A percentile compares a stretch with the other conserved stretches of the same genome.
These are phyloP conservation scores for Xerocomus cyaneibrunnescens DNA, from an alignment of 1,284 basidiomycete species.

Conservation along the genomic window DNA sequence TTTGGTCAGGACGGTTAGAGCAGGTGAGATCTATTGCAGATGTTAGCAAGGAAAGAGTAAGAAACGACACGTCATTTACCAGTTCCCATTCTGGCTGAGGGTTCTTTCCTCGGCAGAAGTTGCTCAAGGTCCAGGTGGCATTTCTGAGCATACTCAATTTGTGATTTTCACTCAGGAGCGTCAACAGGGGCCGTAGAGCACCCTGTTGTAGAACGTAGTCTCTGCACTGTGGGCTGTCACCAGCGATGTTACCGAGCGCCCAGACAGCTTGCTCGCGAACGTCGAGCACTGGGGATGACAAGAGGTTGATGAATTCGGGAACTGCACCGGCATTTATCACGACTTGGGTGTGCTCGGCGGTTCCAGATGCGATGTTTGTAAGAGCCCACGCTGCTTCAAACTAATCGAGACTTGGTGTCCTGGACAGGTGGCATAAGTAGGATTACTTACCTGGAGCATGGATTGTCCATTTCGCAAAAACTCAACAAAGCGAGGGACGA, in stretches of 20 bases:
- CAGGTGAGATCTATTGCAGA: slow-evolving; percentile 84
- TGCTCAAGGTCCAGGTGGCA: slow-evolving; percentile 97
- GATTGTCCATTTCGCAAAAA: slow-evolving; percentile 87
- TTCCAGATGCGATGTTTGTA: slow-evolving; percentile 99
- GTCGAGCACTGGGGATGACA: slow-evolving; percentile 85
- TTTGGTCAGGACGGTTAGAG: slow-evolving; percentile 94
- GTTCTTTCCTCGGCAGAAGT: slow-evolving; percentile 96
- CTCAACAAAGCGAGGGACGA: slow-evolving; percentile 96
- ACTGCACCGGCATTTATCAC: slow-evolving; percentile 95
- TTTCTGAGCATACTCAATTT: slow-evolving; percentile 97
- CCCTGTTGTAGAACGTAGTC: slow-evolving; percentile 86
- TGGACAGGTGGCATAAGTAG: not conserved
- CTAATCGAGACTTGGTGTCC: slow-evolving; percentile 41
- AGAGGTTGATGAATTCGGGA: slow-evolving; percentile 94
- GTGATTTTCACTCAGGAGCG: slow-evolving; percentile 81
- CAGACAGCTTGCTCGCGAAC: slow-evolving; percentile 97
- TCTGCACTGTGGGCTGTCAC: slow-evolving; percentile 91
- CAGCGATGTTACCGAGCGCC: slow-evolving; percentile 96
- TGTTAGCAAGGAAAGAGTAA: slow-evolving; percentile 13
- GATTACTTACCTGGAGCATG: slow-evolving; percentile 83
- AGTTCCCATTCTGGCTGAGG: slow-evolving; percentile 96
- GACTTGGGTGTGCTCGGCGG: slow-evolving; percentile 97
- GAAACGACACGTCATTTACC: slow-evolving; percentile 44
- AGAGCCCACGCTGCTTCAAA: slow-evolving; percentile 99
- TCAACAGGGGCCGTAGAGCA: slow-evolving; percentile 69